phyloP scores from a whole-genome alignment of 78 protist species.

The Capsaspora owczarzaki region DNA sequence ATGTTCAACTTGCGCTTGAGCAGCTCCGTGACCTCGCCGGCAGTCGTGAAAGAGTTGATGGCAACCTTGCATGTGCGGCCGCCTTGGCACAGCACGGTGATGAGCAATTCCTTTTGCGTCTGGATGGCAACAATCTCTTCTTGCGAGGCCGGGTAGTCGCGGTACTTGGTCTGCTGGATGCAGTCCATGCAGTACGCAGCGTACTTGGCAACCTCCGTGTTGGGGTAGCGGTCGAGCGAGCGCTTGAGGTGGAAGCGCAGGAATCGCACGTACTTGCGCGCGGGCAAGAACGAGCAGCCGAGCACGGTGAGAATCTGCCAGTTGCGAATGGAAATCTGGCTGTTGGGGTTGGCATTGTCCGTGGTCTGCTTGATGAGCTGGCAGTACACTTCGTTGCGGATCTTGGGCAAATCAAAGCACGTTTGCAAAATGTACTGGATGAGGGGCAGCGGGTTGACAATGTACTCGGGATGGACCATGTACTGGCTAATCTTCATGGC shows the following conservation, averaged over 20 bases:
- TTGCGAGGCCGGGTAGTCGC: background rate
- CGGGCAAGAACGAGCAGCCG: background rate
- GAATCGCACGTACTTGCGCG: constrained; percentile 8
- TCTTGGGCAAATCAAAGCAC: background rate
- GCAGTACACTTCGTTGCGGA: constrained; percentile 9
- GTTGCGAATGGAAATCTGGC: background rate
- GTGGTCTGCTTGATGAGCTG: background rate
- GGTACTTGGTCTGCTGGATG: background rate
- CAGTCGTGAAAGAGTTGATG: background rate
- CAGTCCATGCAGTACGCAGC: background rate
- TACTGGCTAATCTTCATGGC: background rate
- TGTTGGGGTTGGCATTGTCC: background rate
- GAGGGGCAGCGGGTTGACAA: background rate
- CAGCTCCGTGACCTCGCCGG: background rate
- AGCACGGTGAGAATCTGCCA: constrained; percentile 1
- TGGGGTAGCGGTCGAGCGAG: background rate
- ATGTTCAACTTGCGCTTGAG: background rate
- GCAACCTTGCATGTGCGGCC: background rate
- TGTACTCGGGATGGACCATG: background rate
- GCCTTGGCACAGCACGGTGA: background rate
- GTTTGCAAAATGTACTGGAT: background rate
- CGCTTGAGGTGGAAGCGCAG: constrained; percentile 18
- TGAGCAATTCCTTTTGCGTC: background rate
- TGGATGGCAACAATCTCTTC: constrained; percentile 6
- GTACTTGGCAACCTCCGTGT: background rate